Percentiles rank a stretch among this genome's conserved stretches.
Evolutionary conservation across 1,284 basidiomycete genomes (phyloP).

Genomic region (Puccinia hordei): DNA sequence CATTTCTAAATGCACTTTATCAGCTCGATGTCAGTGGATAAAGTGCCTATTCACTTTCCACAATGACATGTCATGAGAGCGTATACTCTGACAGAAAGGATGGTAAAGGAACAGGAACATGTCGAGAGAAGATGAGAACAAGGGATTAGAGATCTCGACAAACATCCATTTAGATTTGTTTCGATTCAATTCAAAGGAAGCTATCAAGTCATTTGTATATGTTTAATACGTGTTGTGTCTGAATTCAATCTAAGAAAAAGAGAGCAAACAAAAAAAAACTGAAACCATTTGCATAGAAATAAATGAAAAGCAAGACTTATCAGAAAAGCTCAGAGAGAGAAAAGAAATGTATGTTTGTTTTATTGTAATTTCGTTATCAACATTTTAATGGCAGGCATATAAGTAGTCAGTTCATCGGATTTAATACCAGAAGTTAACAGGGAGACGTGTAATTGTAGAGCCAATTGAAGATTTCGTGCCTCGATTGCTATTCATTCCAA

Average conservation of each 20-base stretch:
- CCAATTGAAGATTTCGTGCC: constrained; percentile 52
- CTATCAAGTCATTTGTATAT: background rate
- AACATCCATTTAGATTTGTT: too few species aligned
- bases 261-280: background rate
- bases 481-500: constrained; percentile 53
- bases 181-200: background rate
- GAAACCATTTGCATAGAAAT: background rate
- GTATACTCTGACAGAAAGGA: too few species aligned
- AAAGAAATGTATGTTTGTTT: background rate
- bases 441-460: constrained; percentile 54
- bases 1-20: too few species aligned
- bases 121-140: too few species aligned
- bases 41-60: too few species aligned
- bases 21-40: too few species aligned
- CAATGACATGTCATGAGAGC: too few species aligned
- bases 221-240: background rate
- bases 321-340: background rate
- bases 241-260: background rate
- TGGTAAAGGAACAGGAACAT: too few species aligned
- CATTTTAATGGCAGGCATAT: constrained; percentile 55
- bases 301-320: background rate
- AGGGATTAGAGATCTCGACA: too few species aligned
- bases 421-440: constrained; percentile 52
- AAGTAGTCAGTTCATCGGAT: constrained; percentile 53
- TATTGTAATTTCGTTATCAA: constrained; percentile 52